These are phyloP conservation scores for Neurospora intermedia DNA, from an alignment of 495 filamentous ascomycete species.

Conservation along the genomic window DNA sequence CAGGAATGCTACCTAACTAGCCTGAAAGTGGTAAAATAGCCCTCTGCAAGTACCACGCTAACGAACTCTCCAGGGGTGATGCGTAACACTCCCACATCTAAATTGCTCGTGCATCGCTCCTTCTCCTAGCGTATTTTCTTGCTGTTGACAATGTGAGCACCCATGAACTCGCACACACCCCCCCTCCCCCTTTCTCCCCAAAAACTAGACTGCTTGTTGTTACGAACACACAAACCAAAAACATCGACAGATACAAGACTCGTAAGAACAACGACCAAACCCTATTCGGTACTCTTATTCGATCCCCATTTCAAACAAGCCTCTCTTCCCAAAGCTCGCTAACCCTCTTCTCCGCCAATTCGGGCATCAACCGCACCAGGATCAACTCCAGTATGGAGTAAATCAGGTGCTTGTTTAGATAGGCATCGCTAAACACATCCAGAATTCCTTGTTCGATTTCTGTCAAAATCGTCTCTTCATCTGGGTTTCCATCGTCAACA, in stretches of 20 bases:
- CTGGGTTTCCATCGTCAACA: conserved; percentile 8
- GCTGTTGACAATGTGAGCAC: background rate
- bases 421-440: conserved; percentile 66
- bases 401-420: conserved; percentile 82
- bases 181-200: no score
- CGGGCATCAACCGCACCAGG: conserved; percentile 69
- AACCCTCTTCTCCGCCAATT: conserved; percentile 65
- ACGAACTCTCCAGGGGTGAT: no score
- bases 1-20: no score
- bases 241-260: background rate
- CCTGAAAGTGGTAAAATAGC: no score
- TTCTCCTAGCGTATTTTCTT: conserved; percentile 2
- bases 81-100: background rate
- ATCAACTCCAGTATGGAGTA: conserved; percentile 69
- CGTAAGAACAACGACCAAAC: background rate
- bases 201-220: background rate
- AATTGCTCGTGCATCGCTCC: background rate
- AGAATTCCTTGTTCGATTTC: conserved; percentile 49
- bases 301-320: conserved; percentile 32
- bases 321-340: conserved; percentile 63
- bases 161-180: background rate
- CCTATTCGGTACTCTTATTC: background rate
- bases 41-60: no score
- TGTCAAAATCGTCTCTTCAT: conserved; percentile 26
- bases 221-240: background rate